Conservation (phyloP, 805 yeast genomes). For the Yarrowia keelungensis region DNA sequence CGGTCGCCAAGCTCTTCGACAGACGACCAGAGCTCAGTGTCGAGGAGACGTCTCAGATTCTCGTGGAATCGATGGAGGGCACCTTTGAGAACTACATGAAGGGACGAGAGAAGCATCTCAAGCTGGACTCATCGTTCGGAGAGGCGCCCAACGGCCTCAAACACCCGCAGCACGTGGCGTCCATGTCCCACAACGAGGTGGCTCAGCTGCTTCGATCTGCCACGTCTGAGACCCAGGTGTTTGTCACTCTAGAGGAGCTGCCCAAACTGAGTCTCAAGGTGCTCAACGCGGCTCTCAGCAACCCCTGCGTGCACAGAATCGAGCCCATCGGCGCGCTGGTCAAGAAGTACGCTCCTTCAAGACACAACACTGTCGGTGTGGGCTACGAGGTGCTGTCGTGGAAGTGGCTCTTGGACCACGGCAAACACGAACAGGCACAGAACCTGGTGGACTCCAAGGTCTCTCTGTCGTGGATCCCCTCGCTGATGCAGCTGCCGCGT, state of each 20-base stretch:
- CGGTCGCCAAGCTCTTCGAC: slow-evolving; percentile 26
- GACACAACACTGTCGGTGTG: slow-evolving; percentile 18
- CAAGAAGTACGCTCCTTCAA: slow-evolving; percentile 7
- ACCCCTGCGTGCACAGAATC: slow-evolving; percentile 33
- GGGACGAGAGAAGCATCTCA: slow-evolving; percentile 7
- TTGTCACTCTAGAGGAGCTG: slow-evolving; percentile 33
- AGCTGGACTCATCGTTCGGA: slow-evolving; percentile 9
- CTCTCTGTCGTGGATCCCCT: slow-evolving; percentile 16
- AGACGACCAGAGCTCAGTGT: slow-evolving; percentile 23
- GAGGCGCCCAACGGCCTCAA: slow-evolving; percentile 37
- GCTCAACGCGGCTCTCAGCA: slow-evolving; percentile 27
- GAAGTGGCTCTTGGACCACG: slow-evolving; percentile 37
- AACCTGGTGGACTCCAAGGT: slow-evolving; percentile 3
- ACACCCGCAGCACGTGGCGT: slow-evolving; percentile 29
- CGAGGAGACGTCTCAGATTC: slow-evolving; percentile 30
- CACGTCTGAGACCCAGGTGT: slow-evolving; percentile 27
- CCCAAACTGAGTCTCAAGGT: slow-evolving; percentile 33
- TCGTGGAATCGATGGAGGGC: slow-evolving; percentile 34
- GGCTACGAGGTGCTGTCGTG: slow-evolving; percentile 26
- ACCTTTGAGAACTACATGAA: slow-evolving; percentile 29
- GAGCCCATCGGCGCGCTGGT: slow-evolving; percentile 33
- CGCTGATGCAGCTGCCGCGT: slow-evolving; percentile 24
- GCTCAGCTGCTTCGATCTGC: slow-evolving; percentile 7
- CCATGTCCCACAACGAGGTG: slow-evolving; percentile 1
- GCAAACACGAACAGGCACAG: slow-evolving; percentile 32